Evolutionary conservation across 2,329 filamentous ascomycete species (phyloP), one percentile per base, ranked within the genome.

Genomic region (Fonsecaea erecta): DNA sequence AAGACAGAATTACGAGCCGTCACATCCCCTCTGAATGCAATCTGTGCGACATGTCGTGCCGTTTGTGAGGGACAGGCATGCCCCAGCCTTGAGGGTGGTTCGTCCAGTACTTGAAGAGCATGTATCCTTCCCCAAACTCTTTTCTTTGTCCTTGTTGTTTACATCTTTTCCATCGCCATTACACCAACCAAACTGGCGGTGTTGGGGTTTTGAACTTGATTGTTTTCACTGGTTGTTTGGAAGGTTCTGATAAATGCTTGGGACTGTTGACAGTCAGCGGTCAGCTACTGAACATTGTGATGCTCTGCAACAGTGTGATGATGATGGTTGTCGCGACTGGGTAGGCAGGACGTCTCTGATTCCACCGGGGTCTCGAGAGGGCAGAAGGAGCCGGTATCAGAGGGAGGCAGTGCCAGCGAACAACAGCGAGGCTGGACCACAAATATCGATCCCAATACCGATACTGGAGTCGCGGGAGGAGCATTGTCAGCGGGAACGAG

Each of bases 261-360:
- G 18, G 26, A 26, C 56, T 37, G 59, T 51, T 56, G 48, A 48
- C 24, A 26, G 14, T 32, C 37, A 34, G 30, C 52, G 24, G 35
- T 30, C 56, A 55, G 52, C 57, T 57, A 62, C 62, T 67, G 65
- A 67, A 67, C 65, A 67, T 59, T 67, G 57, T 64, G 34, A 48
- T 35, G 35, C 34, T 43, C 21, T 53, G 34, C 61, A 67, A 58
- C 56, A 64, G 65, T 64, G 61, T 67, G 34, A 64, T 65, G 65
- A 68, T 65, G 63, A 40, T 68, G 62, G 57, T 60, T 63, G 57
- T 61, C 14, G 52, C 7, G 34, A 26, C 24, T 59, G 48, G 56
- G 21, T 61, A 28, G 40, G 26, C 24, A 34, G 62, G 57, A 64
- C 32, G 24, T 58, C 26, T 58, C 56, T 35, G 32, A 57, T 37